Conservation (phyloP, 352 stramenopile species). For the Phytopythium helicoides region DNA sequence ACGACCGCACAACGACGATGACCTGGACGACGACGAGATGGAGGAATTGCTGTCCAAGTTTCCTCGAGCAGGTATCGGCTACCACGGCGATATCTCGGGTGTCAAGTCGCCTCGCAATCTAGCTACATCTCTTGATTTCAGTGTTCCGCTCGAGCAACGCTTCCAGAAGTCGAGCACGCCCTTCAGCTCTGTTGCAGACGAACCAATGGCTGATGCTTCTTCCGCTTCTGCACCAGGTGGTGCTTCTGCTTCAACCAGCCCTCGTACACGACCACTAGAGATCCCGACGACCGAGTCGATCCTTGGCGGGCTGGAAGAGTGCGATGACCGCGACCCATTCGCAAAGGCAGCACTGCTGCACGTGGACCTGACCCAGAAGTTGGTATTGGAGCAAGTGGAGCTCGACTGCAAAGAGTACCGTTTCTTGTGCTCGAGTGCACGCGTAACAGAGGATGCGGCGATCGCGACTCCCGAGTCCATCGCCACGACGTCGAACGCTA, state of each 20-base stretch:
- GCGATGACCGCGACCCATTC: conserved; percentile 73
- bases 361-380: conserved; percentile 33
- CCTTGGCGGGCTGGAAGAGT: conserved; percentile 78
- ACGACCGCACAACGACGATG: conserved; percentile 49
- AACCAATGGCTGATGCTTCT: conserved; percentile 42
- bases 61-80: conserved; percentile 73
- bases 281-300: conserved; percentile 74
- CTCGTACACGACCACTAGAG: conserved; percentile 35
- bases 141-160: conserved; percentile 49
- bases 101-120: conserved; percentile 54
- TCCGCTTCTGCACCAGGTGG: conserved; percentile 2
- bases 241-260: neutral
- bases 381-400: conserved; percentile 41
- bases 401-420: conserved; percentile 73
- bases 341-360: conserved; percentile 56
- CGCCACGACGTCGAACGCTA: neutral
- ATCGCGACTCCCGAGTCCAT: conserved; percentile 8
- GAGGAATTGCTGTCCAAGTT: conserved; percentile 59
- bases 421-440: conserved; percentile 45
- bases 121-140: conserved; percentile 34
- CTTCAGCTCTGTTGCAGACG: conserved; percentile 62
- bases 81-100: conserved; percentile 62
- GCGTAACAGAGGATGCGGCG: conserved; percentile 7
- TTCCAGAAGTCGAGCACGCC: conserved; percentile 82
- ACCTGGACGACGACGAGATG: conserved; percentile 54